phyloP scores from a whole-genome alignment of 345 rosid genomes.

The Gossypium arboreum region DNA sequence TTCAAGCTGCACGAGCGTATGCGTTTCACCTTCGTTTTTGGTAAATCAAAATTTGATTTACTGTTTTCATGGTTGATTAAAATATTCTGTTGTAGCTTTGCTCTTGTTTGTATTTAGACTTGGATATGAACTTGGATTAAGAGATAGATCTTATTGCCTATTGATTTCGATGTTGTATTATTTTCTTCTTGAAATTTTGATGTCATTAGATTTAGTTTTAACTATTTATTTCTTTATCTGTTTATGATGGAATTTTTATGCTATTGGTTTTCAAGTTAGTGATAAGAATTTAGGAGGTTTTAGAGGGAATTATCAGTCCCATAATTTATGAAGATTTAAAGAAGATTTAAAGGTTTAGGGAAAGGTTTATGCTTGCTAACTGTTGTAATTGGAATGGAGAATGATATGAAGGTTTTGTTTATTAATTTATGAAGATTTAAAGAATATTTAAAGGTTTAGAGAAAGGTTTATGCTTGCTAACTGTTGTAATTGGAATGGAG shows the following conservation, averaged over 20 bases:
- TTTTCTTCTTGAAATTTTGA: background rate
- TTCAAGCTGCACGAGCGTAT: background rate
- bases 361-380: no score
- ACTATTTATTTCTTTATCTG: background rate
- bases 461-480: no score
- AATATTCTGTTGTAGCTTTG: slow-evolving; percentile 9
- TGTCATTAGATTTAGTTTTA: background rate
- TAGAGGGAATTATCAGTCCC: no score
- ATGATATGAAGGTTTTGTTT: no score
- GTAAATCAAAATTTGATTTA: background rate
- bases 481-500: no score
- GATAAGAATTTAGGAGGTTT: background rate
- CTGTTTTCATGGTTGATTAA: background rate
- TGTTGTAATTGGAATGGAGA: no score
- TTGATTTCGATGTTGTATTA: background rate
- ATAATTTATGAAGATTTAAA: no score
- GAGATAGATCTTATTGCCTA: slow-evolving; percentile 7
- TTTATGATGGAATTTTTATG: background rate
- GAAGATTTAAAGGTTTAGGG: no score
- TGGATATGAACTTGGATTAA: slow-evolving; percentile 5
- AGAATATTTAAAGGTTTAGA: no score
- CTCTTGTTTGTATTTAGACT: background rate
- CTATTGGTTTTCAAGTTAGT: background rate
- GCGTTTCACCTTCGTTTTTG: background rate
- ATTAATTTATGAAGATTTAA: background rate